Conservation (phyloP, 441 rosid species). For the Euphorbia schlechtendalii region DNA sequence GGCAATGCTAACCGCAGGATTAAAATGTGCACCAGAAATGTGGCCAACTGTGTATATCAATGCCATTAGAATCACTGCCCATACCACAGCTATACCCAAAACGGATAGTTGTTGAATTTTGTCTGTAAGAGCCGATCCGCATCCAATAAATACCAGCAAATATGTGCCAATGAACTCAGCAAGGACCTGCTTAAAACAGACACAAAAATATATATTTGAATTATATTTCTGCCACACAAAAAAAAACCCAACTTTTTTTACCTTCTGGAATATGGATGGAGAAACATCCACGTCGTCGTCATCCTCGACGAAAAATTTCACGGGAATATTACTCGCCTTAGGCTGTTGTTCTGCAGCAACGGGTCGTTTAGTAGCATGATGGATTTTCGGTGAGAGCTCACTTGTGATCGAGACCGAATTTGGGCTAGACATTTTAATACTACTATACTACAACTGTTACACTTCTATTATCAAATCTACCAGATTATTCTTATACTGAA, state of each 20-base stretch:
- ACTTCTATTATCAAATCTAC: no score
- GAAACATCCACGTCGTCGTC: constrained; percentile 5
- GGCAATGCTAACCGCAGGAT: constrained; percentile 48
- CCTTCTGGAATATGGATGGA: constrained; percentile 39
- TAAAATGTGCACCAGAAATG: constrained; percentile 52
- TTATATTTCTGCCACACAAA: background rate
- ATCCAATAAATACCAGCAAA: constrained; percentile 39
- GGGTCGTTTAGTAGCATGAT: constrained; percentile 14
- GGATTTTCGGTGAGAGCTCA: constrained; percentile 20
- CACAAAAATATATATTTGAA: background rate
- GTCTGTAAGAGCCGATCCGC: constrained; percentile 37
- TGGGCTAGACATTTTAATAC: constrained; percentile 30
- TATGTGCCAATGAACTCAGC: constrained; percentile 51
- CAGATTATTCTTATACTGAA: constrained; percentile 6
- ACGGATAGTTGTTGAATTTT: constrained; percentile 27
- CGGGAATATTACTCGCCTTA: constrained; percentile 10
- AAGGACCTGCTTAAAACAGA: constrained; percentile 24
- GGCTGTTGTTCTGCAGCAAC: constrained; percentile 12
- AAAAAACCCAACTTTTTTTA: no score
- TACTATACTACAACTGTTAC: no score
- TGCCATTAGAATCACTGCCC: constrained; percentile 42
- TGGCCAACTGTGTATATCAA: constrained; percentile 40
- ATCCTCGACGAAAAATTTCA: background rate
- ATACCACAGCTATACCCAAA: constrained; percentile 39
- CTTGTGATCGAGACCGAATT: constrained; percentile 15